Base-by-base conservation (phyloP, 2,329 filamentous ascomycete species). In the Nemania sp. region DNA sequence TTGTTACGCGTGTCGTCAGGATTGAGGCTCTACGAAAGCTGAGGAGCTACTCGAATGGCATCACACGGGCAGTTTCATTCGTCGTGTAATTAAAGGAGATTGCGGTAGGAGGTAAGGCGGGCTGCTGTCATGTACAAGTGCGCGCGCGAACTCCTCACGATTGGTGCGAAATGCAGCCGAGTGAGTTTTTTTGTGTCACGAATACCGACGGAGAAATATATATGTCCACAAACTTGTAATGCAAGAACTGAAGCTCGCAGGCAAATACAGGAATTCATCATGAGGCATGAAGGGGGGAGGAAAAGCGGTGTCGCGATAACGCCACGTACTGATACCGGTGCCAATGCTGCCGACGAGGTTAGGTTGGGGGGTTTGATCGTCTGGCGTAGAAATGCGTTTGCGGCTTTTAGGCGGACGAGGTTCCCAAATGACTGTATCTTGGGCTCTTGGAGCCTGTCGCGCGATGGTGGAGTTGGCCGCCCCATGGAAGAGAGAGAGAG, bases 391-490 rank as follows among this genome's bases (percentile, higher is more conserved):
- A 58, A 61, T 51, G 50, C 59, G 40, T 54, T 58, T 13, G 34
- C 29, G 13, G n/a, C 13, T 62, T 17, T 46, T 35, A 32, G 56
- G 48, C 25, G 40, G 47, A 55, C 20, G 57, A 52, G 47, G 52
- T 50, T 49, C 45, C 45, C 37, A 46, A 48, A 35, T 48, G 43
- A 49, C 29, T 45, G 39, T 35, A 62, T 29, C 25, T 29, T n/a
- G n/a, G n/a, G n/a, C n/a, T 53, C 42, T 54, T 50, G 42, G 51
- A 52, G 46, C 52, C 21, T 56, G 62, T 59, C 43, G 57, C 57
- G 61, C 49, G 53, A 57, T 59, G 62, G 62, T 62, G 48, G 64
- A 65, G 55, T 62, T 54, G 54, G 45, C 65, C 60, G 60, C 25
- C 65, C 39, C 47, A 58, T 56, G 51, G 25, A 50, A 57, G 17